Conservation (phyloP, 257 asterid species). For the Mitragyna speciosa region DNA sequence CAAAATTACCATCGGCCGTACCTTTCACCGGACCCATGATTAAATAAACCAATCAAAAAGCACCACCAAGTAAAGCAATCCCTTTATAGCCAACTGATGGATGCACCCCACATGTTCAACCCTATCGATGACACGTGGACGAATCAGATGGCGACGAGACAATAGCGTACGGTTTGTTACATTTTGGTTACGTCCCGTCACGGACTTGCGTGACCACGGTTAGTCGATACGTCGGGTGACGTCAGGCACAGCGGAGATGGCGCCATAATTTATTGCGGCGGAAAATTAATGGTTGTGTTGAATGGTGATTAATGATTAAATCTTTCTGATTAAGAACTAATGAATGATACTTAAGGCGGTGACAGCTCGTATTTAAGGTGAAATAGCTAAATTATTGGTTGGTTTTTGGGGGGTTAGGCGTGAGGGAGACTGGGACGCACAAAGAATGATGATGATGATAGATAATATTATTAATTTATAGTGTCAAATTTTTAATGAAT, state of each 20-base stretch:
- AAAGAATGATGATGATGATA: slow-evolving; percentile 23
- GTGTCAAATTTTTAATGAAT: not conserved
- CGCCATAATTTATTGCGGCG: not conserved
- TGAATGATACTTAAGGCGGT: not conserved
- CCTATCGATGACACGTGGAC: slow-evolving; percentile 16
- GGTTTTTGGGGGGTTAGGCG: slow-evolving; percentile 23
- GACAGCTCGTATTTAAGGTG: slow-evolving; percentile 6
- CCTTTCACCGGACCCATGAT: too few relatives aligned
- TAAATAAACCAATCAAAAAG: not conserved
- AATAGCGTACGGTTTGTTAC: slow-evolving; percentile 2
- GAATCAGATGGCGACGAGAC: not conserved
- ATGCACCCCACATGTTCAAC: not conserved
- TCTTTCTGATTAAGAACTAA: not conserved
- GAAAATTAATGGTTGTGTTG: not conserved
- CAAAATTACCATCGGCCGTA: too few relatives aligned
- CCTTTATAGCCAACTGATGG: slow-evolving; percentile 13
- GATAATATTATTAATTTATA: not conserved
- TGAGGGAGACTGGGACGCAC: slow-evolving; percentile 28
- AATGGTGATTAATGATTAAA: not conserved
- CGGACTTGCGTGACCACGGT: slow-evolving; percentile 10
- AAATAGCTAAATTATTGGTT: slow-evolving; percentile 17
- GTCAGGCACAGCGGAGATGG: slow-evolving; percentile 16
- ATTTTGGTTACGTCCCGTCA: slow-evolving; percentile 13
- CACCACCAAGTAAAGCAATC: not conserved
- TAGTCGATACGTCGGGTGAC: not conserved